Base-by-base conservation (phyloP, 2,329 filamentous ascomycete species). In the Allantophomopsis cytisporea region DNA sequence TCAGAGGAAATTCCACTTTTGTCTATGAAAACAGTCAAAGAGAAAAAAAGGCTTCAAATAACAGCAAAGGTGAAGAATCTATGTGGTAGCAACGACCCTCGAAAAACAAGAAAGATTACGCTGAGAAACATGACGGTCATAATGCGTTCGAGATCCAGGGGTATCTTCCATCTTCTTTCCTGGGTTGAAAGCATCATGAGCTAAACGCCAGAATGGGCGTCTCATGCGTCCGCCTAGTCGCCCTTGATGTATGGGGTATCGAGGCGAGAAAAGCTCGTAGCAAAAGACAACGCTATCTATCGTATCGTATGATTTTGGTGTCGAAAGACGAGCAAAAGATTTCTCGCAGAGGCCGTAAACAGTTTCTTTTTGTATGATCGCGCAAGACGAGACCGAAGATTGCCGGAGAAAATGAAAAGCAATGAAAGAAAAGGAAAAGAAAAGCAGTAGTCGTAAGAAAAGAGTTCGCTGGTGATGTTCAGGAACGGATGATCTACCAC, bases 1-100 rank as follows among this genome's bases (percentile, higher is more conserved):
- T 67, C 63, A 20, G 21, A 40, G 70, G 74, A 69, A 71, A 73
- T 73, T 72, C 71, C 69, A 69, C 68, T 74, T 76, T 75, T 74
- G 68, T 76, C 71, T 76, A 76, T 36, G 32, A 38, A 31, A 31
- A 28, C 23, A 28, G 11, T 28, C 23, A 28, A 28, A 12, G 23
- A 28, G 23, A 28, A 28, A 40, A 31, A 21, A 35, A 28, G 17
- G 16, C 14, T 28, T 16, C 23, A 33, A 39, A 31, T 34, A 35
- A 43, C 17, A 40, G 20, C 23, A 41, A 49, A 47, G 23, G 44
- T 30, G 20, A 47, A 46, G 47, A 48, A 49, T 38, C 36, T 38
- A 38, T 38, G 23, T 38, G 36, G 20, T 17, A 20, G 16, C 38
- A 43, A 28, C 23, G 23, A 43, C 50, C 48, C 50, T 42, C 48